These are phyloP conservation scores for Colletotrichum siamense DNA, from an alignment of 2,329 filamentous ascomycete genomes.

Conservation along the genomic window DNA sequence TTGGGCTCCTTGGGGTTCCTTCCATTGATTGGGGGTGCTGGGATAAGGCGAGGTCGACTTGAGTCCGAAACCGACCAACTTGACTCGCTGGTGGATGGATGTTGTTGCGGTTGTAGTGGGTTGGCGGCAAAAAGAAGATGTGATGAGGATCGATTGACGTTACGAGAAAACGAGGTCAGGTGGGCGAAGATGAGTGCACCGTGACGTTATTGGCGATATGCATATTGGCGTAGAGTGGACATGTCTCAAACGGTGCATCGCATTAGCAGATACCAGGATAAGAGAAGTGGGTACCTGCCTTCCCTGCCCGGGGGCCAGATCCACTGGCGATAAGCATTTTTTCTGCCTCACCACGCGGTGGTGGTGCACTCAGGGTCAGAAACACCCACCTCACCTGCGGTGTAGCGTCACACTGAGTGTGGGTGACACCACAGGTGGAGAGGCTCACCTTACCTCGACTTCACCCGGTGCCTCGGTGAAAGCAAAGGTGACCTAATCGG, in stretches of 20 bases:
- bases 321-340: not conserved
- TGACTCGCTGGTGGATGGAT: not conserved
- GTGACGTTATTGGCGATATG: not conserved
- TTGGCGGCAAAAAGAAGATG: not conserved
- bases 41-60: not conserved
- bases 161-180: not conserved
- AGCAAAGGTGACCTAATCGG: constrained; percentile 1
- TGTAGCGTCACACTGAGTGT: not conserved
- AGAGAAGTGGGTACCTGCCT: not conserved
- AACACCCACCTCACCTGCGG: not conserved
- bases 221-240: not conserved
- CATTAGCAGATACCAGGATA: not conserved
- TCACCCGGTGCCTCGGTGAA: not conserved
- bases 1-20: not conserved
- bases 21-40: not conserved
- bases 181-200: not conserved
- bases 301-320: not conserved
- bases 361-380: not conserved
- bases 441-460: not conserved
- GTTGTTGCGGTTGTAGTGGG: not conserved
- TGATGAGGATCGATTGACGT: not conserved
- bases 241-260: not conserved
- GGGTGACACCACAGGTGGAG: not conserved
- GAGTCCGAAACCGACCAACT: not conserved
- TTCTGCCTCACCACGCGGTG: not conserved